Percentiles rank a stretch among this genome's conserved stretches.
phyloP scores from a whole-genome alignment of 225 moss, liverwort and hornwort genomes.

The Antitrichia curtipendula region DNA sequence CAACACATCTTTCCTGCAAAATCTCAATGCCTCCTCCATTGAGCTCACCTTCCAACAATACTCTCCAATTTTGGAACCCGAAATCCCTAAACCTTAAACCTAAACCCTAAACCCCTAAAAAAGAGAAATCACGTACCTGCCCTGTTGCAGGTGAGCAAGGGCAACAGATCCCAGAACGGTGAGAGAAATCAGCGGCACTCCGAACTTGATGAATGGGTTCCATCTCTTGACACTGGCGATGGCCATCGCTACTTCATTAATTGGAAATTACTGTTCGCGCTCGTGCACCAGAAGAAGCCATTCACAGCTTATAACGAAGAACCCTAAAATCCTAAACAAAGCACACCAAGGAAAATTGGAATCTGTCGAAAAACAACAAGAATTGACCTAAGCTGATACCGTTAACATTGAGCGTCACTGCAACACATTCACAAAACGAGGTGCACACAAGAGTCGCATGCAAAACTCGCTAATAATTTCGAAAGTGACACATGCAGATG shows the following conservation, averaged over 20 bases:
- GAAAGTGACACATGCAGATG: not conserved
- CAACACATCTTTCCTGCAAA: slow-evolving; percentile 64
- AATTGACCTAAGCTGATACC: not conserved
- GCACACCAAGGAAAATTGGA: not conserved
- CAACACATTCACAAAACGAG: no score
- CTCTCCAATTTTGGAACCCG: not conserved
- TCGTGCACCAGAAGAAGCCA: not conserved
- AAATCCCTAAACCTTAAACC: not conserved
- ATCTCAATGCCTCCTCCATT: not conserved
- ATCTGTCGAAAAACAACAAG: not conserved
- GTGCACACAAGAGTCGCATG: not conserved
- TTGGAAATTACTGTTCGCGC: not conserved
- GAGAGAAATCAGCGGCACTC: slow-evolving; percentile 77
- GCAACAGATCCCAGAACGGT: slow-evolving; percentile 70
- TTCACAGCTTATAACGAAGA: not conserved
- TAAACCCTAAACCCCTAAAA: not conserved
- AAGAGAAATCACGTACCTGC: slow-evolving; percentile 25
- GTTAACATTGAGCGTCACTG: no score
- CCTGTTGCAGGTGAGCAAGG: slow-evolving; percentile 76
- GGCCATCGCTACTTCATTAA: not conserved
- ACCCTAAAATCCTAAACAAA: not conserved
- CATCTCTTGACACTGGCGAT: slow-evolving; percentile 33
- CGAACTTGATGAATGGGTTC: slow-evolving; percentile 76
- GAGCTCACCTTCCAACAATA: not conserved
- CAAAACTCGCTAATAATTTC: not conserved